A percentile compares a stretch with the other conserved stretches of the same genome.
Evolutionary conservation across 2,329 filamentous ascomycete genomes (phyloP).

Genomic region (Herpotrichia juniperi): DNA sequence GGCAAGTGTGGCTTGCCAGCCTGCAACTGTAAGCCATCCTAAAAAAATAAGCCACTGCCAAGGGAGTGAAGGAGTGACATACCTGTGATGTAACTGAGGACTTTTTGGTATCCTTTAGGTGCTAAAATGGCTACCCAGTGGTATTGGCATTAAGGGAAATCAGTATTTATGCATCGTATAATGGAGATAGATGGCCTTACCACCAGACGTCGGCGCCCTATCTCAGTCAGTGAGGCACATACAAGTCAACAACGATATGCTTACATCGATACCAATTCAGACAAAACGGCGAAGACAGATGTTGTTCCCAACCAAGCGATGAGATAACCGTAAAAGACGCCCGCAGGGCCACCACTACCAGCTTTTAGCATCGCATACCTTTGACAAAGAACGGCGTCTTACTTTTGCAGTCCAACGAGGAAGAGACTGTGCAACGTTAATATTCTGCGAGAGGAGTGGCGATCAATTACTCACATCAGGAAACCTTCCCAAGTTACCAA

Average conservation of each 20-base stretch:
- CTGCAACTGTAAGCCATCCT: slow-evolving; percentile 51
- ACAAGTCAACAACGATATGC: neutral
- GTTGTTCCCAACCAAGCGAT: slow-evolving; percentile 35
- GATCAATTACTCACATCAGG: slow-evolving; percentile 26
- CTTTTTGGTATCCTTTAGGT: slow-evolving; percentile 42
- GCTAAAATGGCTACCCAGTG: slow-evolving; percentile 48
- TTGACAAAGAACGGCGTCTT: neutral
- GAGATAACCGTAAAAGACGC: slow-evolving; percentile 37
- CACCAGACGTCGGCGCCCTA: slow-evolving; percentile 38
- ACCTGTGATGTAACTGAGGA: slow-evolving; percentile 51
- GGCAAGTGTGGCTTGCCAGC: slow-evolving; percentile 46
- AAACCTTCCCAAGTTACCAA: slow-evolving; percentile 36
- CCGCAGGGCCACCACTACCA: slow-evolving; percentile 35
- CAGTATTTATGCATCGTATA: too few relatives aligned
- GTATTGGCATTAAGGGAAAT: slow-evolving; percentile 23
- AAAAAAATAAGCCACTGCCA: too few relatives aligned
- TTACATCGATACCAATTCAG: slow-evolving; percentile 42
- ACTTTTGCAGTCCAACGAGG: slow-evolving; percentile 25
- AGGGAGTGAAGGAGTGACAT: too few relatives aligned
- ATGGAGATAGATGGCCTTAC: slow-evolving; percentile 3
- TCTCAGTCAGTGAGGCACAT: too few relatives aligned
- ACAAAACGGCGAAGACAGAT: slow-evolving; percentile 32
- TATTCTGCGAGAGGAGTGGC: too few relatives aligned
- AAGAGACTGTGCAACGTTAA: slow-evolving; percentile 19
- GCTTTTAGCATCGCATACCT: neutral